Evolutionary conservation across 164 flowering plant genomes (phyloP).

Genomic region (Nelumbo lutea): DNA sequence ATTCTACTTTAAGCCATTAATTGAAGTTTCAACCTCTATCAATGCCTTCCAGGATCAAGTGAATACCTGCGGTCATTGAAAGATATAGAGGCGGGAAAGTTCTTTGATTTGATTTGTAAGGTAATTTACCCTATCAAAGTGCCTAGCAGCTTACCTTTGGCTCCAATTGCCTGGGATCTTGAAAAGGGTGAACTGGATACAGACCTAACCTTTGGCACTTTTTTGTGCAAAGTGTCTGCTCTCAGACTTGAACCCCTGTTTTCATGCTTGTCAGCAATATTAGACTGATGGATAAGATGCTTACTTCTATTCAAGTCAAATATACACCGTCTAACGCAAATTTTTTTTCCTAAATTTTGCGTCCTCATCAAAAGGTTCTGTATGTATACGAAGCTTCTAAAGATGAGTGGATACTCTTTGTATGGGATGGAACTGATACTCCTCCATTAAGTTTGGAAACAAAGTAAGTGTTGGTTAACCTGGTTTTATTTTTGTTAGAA

Average conservation of each 20-base stretch:
- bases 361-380: slow-evolving; percentile 46
- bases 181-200: too few relatives aligned
- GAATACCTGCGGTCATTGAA: slow-evolving; percentile 29
- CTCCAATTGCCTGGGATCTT: not conserved
- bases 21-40: slow-evolving; percentile 7
- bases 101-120: slow-evolving; percentile 58
- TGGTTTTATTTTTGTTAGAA: not conserved
- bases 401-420: slow-evolving; percentile 46
- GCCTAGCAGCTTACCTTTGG: not conserved
- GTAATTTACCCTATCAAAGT: slow-evolving; percentile 25
- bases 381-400: slow-evolving; percentile 40
- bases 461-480: slow-evolving; percentile 33
- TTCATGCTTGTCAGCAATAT: too few relatives aligned
- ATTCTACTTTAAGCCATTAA: not conserved
- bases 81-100: slow-evolving; percentile 39
- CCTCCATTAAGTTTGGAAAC: slow-evolving; percentile 37
- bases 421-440: slow-evolving; percentile 95
- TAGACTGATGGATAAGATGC: not conserved
- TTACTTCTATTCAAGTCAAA: not conserved
- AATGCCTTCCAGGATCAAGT: slow-evolving; percentile 28
- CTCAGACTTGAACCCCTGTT: too few relatives aligned
- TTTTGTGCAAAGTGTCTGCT: too few relatives aligned
- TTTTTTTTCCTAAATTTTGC: not conserved
- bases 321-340: not conserved
- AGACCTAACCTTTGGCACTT: too few relatives aligned